Evolutionary conservation across 257 asterid genomes (phyloP).

Genomic region (Nemophila menziesii): DNA sequence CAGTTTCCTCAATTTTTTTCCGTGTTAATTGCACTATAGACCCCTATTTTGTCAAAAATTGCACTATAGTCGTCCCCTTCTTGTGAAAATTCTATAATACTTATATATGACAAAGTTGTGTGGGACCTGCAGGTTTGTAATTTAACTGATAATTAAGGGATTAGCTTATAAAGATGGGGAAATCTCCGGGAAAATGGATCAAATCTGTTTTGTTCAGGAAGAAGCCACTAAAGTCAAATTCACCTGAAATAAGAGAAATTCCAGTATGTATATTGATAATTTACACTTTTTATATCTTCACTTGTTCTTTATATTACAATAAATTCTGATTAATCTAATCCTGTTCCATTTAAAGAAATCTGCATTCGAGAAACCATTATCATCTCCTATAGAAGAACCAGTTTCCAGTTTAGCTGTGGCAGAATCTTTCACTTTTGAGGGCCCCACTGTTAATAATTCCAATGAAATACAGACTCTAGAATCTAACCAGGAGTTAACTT

Average conservation of each 20-base stretch:
- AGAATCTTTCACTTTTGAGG: constrained; percentile 20
- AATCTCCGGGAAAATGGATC: constrained; percentile 65
- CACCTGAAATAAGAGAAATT: constrained; percentile 25
- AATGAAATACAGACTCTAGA: constrained; percentile 12
- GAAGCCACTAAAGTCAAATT: constrained; percentile 31
- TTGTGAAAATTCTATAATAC: too few relatives aligned
- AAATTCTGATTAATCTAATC: neutral
- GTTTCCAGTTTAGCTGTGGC: constrained; percentile 19
- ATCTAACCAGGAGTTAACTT: constrained; percentile 12
- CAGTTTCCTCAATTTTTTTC: too few relatives aligned
- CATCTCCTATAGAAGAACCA: constrained; percentile 24
- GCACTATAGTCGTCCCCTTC: too few relatives aligned
- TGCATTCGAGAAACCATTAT: constrained; percentile 28
- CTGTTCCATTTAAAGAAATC: constrained; percentile 24
- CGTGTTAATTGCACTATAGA: too few relatives aligned
- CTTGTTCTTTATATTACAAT: neutral
- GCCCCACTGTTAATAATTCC: constrained; percentile 12
- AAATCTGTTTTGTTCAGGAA: constrained; percentile 33
- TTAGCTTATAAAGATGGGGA: constrained; percentile 34
- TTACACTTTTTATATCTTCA: neutral
- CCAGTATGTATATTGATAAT: constrained; percentile 9
- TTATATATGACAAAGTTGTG: too few relatives aligned
- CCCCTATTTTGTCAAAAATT: too few relatives aligned
- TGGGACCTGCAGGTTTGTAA: neutral
- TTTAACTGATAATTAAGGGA: neutral